phyloP scores from a whole-genome alignment of 2,329 filamentous ascomycete genomes.

The Xylariomycetidae sp. region DNA sequence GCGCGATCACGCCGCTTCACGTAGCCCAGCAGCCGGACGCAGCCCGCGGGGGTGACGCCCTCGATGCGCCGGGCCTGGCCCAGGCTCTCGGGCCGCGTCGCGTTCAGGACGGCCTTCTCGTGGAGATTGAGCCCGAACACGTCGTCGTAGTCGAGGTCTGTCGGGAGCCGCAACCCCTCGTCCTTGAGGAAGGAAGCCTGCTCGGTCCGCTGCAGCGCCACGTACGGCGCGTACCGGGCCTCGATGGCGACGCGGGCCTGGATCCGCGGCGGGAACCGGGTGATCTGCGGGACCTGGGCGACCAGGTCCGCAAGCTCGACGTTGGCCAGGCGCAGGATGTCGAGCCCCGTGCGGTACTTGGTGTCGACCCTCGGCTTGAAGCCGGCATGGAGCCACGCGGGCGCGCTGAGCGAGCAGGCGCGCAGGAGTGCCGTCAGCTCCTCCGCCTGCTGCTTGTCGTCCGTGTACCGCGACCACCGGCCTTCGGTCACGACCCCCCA shows the following conservation, averaged over 20 bases:
- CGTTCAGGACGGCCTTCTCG: conserved; percentile 67
- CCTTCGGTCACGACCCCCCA: conserved; percentile 75
- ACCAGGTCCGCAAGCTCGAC: conserved; percentile 55
- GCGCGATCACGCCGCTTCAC: conserved; percentile 40
- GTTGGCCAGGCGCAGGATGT: conserved; percentile 68
- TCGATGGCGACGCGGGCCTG: conserved; percentile 72
- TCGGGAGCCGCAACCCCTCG: conserved; percentile 67
- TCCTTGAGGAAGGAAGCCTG: conserved; percentile 68
- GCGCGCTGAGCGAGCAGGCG: conserved; percentile 51
- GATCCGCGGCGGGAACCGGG: conserved; percentile 52
- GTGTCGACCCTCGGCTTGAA: conserved; percentile 66
- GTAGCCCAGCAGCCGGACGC: conserved; percentile 56
- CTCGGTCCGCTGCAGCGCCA: conserved; percentile 64
- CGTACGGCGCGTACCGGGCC: conserved; percentile 81
- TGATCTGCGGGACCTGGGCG: conserved; percentile 52
- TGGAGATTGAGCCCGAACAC: conserved; percentile 74
- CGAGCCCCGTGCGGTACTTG: conserved; percentile 66
- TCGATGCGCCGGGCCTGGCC: conserved; percentile 87
- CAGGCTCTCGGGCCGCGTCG: conserved; percentile 74
- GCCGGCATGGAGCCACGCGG: conserved; percentile 65
- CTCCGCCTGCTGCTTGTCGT: conserved; percentile 62
- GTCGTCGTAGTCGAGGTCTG: conserved; percentile 69
- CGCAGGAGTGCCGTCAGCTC: conserved; percentile 60
- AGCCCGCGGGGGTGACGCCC: conserved; percentile 63
- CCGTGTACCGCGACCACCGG: conserved; percentile 68